A percentile compares a stretch with the other conserved stretches of the same genome.
Conservation (phyloP, 1,284 basidiomycete species). For the Anthracocystis setariae region DNA sequence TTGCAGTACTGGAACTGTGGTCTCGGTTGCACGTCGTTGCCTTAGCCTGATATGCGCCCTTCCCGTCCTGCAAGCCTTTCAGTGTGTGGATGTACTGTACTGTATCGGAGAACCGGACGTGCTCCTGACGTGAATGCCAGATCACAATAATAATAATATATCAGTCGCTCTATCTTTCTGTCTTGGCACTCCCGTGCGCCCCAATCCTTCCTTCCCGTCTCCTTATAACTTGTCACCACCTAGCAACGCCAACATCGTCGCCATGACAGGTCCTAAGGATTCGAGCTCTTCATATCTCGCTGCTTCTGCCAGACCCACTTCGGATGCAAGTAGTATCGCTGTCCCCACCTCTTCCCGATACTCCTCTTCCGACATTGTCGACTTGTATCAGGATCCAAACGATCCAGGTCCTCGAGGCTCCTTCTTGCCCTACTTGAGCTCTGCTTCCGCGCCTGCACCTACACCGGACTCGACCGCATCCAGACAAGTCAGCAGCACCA, state of each 20-base stretch:
- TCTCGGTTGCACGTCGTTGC: no score
- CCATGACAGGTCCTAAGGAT: constrained; percentile 1
- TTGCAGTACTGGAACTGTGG: no score
- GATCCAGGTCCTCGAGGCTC: neutral
- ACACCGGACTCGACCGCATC: neutral
- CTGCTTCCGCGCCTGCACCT: constrained; percentile 4
- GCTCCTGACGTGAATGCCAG: no score
- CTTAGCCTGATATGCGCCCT: no score
- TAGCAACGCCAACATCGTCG: neutral
- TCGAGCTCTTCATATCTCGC: neutral
- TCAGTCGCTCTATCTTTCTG: no score
- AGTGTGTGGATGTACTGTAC: no score
- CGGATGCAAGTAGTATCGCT: constrained; percentile 23
- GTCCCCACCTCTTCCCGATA: constrained; percentile 23
- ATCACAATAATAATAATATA: no score
- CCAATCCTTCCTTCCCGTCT: no score
- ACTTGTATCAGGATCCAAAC: neutral
- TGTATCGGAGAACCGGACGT: no score
- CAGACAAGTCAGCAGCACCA: neutral
- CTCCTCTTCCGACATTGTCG: constrained; percentile 16
- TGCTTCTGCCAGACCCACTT: constrained; percentile 6
- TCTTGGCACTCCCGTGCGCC: no score
- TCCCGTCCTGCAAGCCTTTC: no score
- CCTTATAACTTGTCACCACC: no score
- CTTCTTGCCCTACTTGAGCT: constrained; percentile 17